Percentiles rank a stretch among this genome's conserved stretches.
Evolutionary conservation across 1,284 basidiomycete species (phyloP).

Genomic region (Cystobasidium sp.): DNA sequence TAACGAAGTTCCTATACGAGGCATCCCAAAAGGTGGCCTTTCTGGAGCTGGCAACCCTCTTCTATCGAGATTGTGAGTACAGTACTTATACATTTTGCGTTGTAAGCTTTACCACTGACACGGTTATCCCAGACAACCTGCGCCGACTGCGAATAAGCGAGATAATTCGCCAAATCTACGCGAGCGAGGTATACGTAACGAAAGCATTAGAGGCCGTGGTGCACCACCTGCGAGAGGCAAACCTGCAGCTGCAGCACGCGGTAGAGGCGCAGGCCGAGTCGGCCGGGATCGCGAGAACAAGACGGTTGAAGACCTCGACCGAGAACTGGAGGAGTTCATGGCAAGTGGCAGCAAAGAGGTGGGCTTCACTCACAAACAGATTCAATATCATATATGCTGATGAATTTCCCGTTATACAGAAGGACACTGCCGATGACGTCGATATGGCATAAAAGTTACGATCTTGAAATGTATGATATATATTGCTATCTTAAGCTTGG

Average conservation of each 20-base stretch:
- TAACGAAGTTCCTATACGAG: slow-evolving; percentile 7
- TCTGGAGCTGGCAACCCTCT: slow-evolving; percentile 34
- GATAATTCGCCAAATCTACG: slow-evolving; percentile 5
- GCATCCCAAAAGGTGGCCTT: slow-evolving; percentile 21
- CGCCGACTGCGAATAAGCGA: background rate
- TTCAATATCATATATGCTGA: background rate
- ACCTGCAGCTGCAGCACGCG: slow-evolving; percentile 33
- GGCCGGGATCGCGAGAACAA: slow-evolving; percentile 58
- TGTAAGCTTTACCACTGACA: background rate
- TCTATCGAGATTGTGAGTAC: slow-evolving; percentile 23
- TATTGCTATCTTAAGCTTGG: too few species aligned
- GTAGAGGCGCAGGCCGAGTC: slow-evolving; percentile 47
- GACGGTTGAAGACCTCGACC: slow-evolving; percentile 83
- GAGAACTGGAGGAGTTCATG: slow-evolving; percentile 91
- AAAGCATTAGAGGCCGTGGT: slow-evolving; percentile 22
- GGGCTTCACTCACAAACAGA: background rate
- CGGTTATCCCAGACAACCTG: slow-evolving; percentile 5
- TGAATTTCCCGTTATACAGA: too few species aligned
- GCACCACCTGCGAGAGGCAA: slow-evolving; percentile 29
- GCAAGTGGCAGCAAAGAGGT: slow-evolving; percentile 13
- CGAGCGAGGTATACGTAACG: background rate
- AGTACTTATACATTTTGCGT: background rate
- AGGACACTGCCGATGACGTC: too few species aligned
- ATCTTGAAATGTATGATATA: too few species aligned
- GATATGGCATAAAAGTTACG: too few species aligned